Conservation (phyloP, 805 yeast species). For the Saccharomycopsis fibuligera region DNA sequence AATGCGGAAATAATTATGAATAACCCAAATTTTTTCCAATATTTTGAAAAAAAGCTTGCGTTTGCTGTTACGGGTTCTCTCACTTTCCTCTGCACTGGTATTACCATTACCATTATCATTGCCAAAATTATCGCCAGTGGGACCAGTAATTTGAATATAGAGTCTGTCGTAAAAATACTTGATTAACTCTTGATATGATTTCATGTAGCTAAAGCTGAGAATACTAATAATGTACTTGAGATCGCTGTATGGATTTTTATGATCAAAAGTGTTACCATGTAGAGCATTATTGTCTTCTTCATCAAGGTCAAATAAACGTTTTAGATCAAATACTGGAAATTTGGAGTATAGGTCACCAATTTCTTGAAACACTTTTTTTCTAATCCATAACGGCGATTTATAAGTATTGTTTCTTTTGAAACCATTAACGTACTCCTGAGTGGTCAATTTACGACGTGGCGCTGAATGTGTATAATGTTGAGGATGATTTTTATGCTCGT, state of each 20-base stretch:
- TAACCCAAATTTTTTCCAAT: constrained; percentile 19
- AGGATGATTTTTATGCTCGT: too few species aligned
- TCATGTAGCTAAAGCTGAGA: constrained; percentile 19
- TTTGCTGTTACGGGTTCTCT: neutral
- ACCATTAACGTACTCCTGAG: constrained; percentile 9
- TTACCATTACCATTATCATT: neutral
- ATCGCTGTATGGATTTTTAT: constrained; percentile 6
- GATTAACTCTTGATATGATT: constrained; percentile 20
- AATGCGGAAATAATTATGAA: constrained; percentile 20
- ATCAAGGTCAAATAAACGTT: neutral
- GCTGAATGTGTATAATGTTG: too few species aligned
- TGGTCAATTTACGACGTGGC: too few species aligned
- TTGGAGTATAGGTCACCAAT: constrained; percentile 19
- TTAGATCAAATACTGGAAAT: constrained; percentile 19
- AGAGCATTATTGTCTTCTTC: neutral
- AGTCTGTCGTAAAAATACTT: constrained; percentile 21
- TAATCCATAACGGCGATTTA: constrained; percentile 16
- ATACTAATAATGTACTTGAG: constrained; percentile 14
- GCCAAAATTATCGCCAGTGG: constrained; percentile 1
- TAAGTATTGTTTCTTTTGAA: constrained; percentile 12
- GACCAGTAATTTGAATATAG: constrained; percentile 7
- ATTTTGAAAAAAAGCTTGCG: constrained; percentile 20
- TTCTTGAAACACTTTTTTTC: constrained; percentile 19
- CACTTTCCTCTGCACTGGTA: neutral
- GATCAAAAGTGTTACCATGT: neutral